These are phyloP conservation scores for Euptelea pleiosperma DNA, from an alignment of 164 flowering plant genomes.

Conservation along the genomic window DNA sequence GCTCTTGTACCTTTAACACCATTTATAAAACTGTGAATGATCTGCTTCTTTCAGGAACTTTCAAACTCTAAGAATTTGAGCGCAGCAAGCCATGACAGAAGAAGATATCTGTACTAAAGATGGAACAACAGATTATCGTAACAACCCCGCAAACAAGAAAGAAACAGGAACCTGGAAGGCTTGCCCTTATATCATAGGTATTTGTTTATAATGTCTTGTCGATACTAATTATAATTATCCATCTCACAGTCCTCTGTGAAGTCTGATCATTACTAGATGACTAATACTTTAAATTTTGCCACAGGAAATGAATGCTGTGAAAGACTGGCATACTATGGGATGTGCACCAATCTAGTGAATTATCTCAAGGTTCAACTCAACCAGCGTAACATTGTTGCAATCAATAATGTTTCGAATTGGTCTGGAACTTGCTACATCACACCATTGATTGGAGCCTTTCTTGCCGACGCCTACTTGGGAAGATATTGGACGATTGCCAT, in stretches of 20 bases:
- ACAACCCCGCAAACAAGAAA: slow-evolving; percentile 48
- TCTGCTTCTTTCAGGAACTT: too few relatives aligned
- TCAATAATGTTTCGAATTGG: slow-evolving; percentile 41
- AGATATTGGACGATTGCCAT: slow-evolving; percentile 42
- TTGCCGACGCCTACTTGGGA: slow-evolving; percentile 47
- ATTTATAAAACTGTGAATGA: too few relatives aligned
- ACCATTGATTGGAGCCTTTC: slow-evolving; percentile 44
- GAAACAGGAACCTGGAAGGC: slow-evolving; percentile 78
- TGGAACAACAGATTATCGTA: slow-evolving; percentile 57
- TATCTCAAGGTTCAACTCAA: slow-evolving; percentile 28
- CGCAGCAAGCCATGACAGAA: slow-evolving; percentile 34
- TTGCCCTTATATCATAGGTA: slow-evolving; percentile 72
- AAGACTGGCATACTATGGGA: slow-evolving; percentile 47
- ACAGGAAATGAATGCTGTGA: slow-evolving; percentile 47
- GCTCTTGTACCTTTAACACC: too few relatives aligned
- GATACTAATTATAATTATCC: background rate
- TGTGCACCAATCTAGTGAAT: slow-evolving; percentile 41
- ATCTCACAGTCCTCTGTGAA: background rate
- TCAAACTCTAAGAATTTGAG: too few relatives aligned
- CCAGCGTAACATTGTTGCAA: slow-evolving; percentile 29
- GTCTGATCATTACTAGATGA: background rate
- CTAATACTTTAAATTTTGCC: too few relatives aligned
- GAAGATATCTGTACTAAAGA: slow-evolving; percentile 63
- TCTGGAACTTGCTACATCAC: slow-evolving; percentile 40
- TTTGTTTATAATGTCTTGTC: background rate